These are phyloP conservation scores for Anethum foeniculum DNA, from an alignment of 140 eudicot species.

Conservation along the genomic window DNA sequence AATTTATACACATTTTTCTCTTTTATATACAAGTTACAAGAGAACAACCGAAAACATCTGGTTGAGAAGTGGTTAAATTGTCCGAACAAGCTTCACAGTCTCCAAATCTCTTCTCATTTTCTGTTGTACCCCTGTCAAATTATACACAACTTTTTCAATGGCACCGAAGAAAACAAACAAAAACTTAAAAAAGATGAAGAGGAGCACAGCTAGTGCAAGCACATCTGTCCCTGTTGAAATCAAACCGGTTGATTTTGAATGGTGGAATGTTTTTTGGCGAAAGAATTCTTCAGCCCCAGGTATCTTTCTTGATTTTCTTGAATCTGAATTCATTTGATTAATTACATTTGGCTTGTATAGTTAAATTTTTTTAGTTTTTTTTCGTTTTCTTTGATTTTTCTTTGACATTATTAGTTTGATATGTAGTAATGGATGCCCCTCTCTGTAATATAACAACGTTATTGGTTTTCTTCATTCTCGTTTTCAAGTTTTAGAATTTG, in stretches of 20 bases:
- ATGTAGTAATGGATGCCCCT: no score
- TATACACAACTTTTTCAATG: slow-evolving; percentile 22
- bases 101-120: neutral
- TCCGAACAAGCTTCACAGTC: neutral
- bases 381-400: no score
- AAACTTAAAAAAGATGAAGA: slow-evolving; percentile 50
- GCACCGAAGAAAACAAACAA: slow-evolving; percentile 64
- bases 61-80: neutral
- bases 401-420: no score
- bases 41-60: neutral
- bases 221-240: slow-evolving; percentile 35
- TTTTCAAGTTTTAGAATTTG: no score
- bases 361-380: neutral
- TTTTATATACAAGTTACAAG: no score
- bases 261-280: slow-evolving; percentile 85
- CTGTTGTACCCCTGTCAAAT: neutral
- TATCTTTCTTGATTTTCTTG: slow-evolving; percentile 1
- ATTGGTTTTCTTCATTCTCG: no score
- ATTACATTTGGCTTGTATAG: neutral
- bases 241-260: slow-evolving; percentile 65
- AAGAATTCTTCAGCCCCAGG: slow-evolving; percentile 54
- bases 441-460: no score
- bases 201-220: slow-evolving; percentile 23
- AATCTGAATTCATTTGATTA: neutral
- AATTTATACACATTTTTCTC: no score